Evolutionary conservation across 352 stramenopile species (phyloP), one percentile per base, ranked within the genome.

Genomic region (Blastocystis sp.): DNA sequence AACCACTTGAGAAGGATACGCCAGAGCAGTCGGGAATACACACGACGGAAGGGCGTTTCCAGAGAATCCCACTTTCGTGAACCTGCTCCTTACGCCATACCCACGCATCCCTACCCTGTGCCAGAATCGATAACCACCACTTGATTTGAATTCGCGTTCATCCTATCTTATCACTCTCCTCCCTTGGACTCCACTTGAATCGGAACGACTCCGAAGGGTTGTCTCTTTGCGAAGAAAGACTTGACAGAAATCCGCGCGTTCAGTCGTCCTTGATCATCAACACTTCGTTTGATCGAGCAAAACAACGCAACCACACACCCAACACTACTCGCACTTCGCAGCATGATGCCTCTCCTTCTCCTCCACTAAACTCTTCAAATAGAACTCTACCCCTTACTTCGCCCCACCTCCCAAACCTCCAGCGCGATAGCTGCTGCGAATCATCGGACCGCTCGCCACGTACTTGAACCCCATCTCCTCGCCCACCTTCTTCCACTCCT

Each of bases 381-480:
- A 76, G 65, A 76, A 76, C 43, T 76, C 65, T 76, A 76, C 24
- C 7, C 11, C 6, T 24, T 7, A 76, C 28, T 21, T 59, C 34
- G 14, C 38, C 19, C 34, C 17, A 0, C 65, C 17, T 42, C 17
- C 14, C 34, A n/a, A 14, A 81, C 71, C 97, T 77, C 97, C 97
- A 21, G 97, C 97, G 92, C 98, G 98, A 94, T 99, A 99, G 78
- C 94, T 98, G 34, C 94, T 98, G 81, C 97, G 94, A 45, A 99
- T 97, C 93, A 99, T 95, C 28, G 97, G 97, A 3, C 97, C 96
- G 90, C 94, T 98, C 9, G 96, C 97, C n/a, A 98, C 95, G 91
- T 99, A 99, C 81, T 98, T 92, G 90, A 99, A 99, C 63, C 97
- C 97, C 93, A 99, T 95, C 81, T 96, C 94, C 91, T 98, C 94